These are phyloP conservation scores for Fusarium sp. DNA, from an alignment of 2,329 filamentous ascomycete species.

Conservation along the genomic window DNA sequence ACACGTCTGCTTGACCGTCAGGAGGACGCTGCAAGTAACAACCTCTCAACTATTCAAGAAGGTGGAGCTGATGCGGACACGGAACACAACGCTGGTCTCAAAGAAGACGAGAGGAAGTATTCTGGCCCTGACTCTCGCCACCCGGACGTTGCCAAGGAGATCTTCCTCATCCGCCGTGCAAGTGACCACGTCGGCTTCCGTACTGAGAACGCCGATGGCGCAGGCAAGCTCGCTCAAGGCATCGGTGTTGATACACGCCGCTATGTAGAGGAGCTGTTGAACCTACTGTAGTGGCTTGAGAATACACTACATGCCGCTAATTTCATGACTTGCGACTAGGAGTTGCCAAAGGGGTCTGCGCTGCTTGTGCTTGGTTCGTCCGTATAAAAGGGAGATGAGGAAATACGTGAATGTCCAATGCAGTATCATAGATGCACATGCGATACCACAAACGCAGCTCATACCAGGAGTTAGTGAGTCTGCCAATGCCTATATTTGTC, in stretches of 20 bases:
- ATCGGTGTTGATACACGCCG: slow-evolving; percentile 81
- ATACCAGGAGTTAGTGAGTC: slow-evolving; percentile 4
- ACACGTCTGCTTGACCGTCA: slow-evolving; percentile 62
- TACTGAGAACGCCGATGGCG: slow-evolving; percentile 61
- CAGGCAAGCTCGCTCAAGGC: slow-evolving; percentile 73
- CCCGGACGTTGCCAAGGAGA: slow-evolving; percentile 63
- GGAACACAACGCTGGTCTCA: slow-evolving; percentile 5
- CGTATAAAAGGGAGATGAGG: slow-evolving; percentile 6
- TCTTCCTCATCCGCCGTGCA: slow-evolving; percentile 69
- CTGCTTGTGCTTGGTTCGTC: neutral
- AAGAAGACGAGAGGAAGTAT: slow-evolving; percentile 25
- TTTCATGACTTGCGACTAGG: slow-evolving; percentile 18
- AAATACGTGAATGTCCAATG: neutral
- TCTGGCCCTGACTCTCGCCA: slow-evolving; percentile 19
- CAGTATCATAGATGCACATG: neutral
- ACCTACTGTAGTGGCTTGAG: slow-evolving; percentile 55
- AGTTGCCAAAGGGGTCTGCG: slow-evolving; percentile 8
- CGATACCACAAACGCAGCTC: neutral
- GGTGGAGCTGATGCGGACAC: slow-evolving; percentile 30
- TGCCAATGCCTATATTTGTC: slow-evolving; percentile 18
- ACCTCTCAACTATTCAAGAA: slow-evolving; percentile 47
- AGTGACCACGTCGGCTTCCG: slow-evolving; percentile 64
- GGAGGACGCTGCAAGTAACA: slow-evolving; percentile 29
- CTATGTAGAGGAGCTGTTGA: slow-evolving; percentile 80
- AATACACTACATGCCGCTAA: slow-evolving; percentile 12